Conservation (phyloP, 148 eudicot genomes). For the Fagopyrum tataricum region DNA sequence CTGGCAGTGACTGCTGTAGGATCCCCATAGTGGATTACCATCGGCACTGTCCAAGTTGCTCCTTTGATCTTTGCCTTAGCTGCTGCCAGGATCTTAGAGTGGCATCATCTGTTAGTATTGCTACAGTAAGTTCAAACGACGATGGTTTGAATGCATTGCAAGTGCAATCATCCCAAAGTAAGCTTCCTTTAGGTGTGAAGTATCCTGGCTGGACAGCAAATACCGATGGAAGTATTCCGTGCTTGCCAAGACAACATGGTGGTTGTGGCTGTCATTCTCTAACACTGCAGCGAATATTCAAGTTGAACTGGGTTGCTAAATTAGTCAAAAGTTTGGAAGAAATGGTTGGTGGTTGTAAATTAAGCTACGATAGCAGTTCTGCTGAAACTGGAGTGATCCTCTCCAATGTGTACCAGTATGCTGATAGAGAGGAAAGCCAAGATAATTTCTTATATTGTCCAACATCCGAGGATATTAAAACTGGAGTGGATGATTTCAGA, state of each 20-base stretch:
- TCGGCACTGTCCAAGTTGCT: constrained; percentile 80
- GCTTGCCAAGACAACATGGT: constrained; percentile 67
- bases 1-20: constrained; percentile 85
- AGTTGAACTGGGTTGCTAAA: constrained; percentile 98
- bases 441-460: constrained; percentile 70
- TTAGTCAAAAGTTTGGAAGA: constrained; percentile 86
- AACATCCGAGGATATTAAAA: constrained; percentile 50
- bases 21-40: constrained; percentile 91
- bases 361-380: constrained; percentile 23
- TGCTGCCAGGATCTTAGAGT: constrained; percentile 93
- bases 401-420: constrained; percentile 39
- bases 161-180: constrained; percentile 27
- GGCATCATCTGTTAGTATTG: constrained; percentile 31
- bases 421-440: constrained; percentile 37
- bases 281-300: constrained; percentile 68
- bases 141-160: constrained; percentile 26
- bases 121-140: constrained; percentile 29
- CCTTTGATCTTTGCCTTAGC: constrained; percentile 85
- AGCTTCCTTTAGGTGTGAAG: constrained; percentile 31
- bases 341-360: constrained; percentile 81
- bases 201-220: constrained; percentile 74
- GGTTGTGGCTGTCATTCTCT: constrained; percentile 67
- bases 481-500: constrained; percentile 61
- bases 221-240: constrained; percentile 70
- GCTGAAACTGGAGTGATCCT: constrained; percentile 20